Conservation (phyloP, 2,329 filamentous ascomycete genomes). For the Elsinoe fawcettii region DNA sequence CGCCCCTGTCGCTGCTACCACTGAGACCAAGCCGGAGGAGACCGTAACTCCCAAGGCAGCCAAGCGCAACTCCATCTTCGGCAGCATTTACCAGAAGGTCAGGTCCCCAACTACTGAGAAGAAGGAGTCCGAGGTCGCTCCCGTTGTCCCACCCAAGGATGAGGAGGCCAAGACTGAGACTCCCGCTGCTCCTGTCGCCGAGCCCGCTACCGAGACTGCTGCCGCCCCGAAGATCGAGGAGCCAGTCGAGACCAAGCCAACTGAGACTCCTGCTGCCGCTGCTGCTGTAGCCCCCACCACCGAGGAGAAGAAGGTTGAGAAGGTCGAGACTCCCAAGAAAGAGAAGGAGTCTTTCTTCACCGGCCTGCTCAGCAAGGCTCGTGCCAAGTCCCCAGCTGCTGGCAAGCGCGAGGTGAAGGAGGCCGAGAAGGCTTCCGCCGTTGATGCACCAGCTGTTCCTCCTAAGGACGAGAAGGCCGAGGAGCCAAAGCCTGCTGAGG, state of each 20-base stretch:
- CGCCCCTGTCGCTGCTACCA: slow-evolving; percentile 21
- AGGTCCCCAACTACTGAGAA: slow-evolving; percentile 52
- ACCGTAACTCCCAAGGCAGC: slow-evolving; percentile 52
- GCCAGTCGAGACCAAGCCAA: slow-evolving; percentile 26
- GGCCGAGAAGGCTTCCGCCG: slow-evolving; percentile 1
- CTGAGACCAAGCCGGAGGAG: slow-evolving; percentile 37
- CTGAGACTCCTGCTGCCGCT: slow-evolving; percentile 20
- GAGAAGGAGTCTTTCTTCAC: slow-evolving; percentile 20
- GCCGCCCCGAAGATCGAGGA: slow-evolving; percentile 28
- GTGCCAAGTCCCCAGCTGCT: slow-evolving; percentile 20
- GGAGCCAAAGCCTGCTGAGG: slow-evolving; percentile 8
- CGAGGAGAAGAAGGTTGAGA: slow-evolving; percentile 15
- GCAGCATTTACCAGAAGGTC: slow-evolving; percentile 54
- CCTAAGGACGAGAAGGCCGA: slow-evolving; percentile 16
- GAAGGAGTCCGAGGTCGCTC: slow-evolving; percentile 58
- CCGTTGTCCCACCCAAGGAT: slow-evolving; percentile 43
- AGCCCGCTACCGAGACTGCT: slow-evolving; percentile 37
- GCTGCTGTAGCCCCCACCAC: slow-evolving; percentile 18
- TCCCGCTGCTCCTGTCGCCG: slow-evolving; percentile 29
- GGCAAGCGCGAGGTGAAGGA: slow-evolving; percentile 13
- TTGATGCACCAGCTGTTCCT: slow-evolving; percentile 13
- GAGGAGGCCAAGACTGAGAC: slow-evolving; percentile 34
- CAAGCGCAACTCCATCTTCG: slow-evolving; percentile 83
- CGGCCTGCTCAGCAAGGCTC: slow-evolving; percentile 18
- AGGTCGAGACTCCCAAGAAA: slow-evolving; percentile 17